A percentile compares a stretch with the other conserved stretches of the same genome.
These are phyloP conservation scores for Penicillium chermesinum DNA, from an alignment of 495 filamentous ascomycete species.

Conservation along the genomic window DNA sequence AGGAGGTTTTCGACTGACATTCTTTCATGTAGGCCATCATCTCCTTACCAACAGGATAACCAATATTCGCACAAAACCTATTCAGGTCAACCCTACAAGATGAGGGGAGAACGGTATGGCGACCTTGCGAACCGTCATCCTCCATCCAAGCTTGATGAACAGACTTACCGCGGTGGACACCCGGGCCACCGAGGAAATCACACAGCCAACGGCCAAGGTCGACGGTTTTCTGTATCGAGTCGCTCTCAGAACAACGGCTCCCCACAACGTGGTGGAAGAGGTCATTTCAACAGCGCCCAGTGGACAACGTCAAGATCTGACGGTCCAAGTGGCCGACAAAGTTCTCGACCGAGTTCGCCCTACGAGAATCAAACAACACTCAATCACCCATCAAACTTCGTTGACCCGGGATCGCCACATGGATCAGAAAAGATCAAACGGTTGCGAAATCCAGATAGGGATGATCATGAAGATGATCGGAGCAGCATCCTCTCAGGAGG, in stretches of 20 bases:
- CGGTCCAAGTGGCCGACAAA: conserved; percentile 27
- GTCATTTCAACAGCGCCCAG: conserved; percentile 55
- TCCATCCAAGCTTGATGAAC: conserved; percentile 38
- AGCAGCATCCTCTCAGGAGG: conserved; percentile 29
- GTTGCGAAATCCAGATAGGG: conserved; percentile 52
- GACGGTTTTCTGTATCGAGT: conserved; percentile 32
- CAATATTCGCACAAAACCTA: conserved; percentile 38
- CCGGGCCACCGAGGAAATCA: conserved; percentile 50
- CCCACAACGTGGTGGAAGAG: conserved; percentile 25
- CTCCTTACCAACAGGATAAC: conserved; percentile 47
- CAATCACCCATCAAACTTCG: conserved; percentile 24
- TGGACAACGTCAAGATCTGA: conserved; percentile 48
- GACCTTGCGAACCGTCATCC: conserved; percentile 48
- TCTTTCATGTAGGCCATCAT: conserved; percentile 34
- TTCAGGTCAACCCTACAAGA: conserved; percentile 51
- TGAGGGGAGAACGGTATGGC: conserved; percentile 50
- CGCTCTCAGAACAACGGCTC: conserved; percentile 22
- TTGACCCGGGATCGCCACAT: conserved; percentile 30
- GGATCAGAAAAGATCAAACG: conserved; percentile 54
- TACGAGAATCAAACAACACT: conserved; percentile 24
- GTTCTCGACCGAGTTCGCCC: conserved; percentile 27
- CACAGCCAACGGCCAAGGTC: conserved; percentile 48
- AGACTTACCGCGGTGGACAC: conserved; percentile 51
- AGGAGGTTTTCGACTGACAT: conserved; percentile 19
- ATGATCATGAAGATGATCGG: conserved; percentile 55